phyloP scores from a whole-genome alignment of 164 flowering plant species.

The Kingdonia uniflora region DNA sequence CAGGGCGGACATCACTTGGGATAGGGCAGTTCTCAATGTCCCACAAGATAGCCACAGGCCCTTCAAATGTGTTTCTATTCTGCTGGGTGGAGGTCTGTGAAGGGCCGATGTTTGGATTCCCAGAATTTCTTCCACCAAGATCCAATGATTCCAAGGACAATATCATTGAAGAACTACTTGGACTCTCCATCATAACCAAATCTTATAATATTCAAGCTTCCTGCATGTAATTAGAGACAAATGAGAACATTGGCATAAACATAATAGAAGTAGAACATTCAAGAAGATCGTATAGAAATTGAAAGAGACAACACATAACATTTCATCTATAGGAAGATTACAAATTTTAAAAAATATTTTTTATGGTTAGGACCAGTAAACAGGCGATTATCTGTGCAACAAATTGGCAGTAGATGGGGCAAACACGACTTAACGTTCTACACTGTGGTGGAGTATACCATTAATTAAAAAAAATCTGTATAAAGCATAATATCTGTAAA shows the following conservation, averaged over 20 bases:
- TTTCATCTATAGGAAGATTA: too few species aligned
- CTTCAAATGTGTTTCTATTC: conserved; percentile 20
- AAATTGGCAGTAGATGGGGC: too few species aligned
- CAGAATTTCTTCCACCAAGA: conserved; percentile 3
- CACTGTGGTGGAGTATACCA: too few species aligned
- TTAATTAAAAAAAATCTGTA: too few species aligned
- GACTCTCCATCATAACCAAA: conserved; percentile 7
- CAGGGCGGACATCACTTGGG: conserved; percentile 86
- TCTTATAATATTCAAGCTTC: conserved; percentile 7
- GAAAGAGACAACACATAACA: too few species aligned
- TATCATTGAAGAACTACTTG: conserved; percentile 9
- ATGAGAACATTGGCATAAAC: not conserved
- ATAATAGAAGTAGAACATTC: too few species aligned
- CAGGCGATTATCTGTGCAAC: too few species aligned
- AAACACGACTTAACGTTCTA: too few species aligned
- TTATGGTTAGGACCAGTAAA: too few species aligned
- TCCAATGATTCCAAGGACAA: conserved; percentile 12
- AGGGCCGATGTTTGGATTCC: conserved; percentile 17
- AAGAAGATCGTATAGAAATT: too few species aligned
- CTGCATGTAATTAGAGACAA: conserved; percentile 7
- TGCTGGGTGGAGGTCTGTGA: conserved; percentile 23
- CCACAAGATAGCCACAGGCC: conserved; percentile 86
- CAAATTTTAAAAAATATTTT: too few species aligned
- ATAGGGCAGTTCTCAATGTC: conserved; percentile 96
- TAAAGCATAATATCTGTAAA: too few species aligned